Base-by-base conservation (phyloP, 805 yeast species). In the Myxozyma vanderwaltii region DNA sequence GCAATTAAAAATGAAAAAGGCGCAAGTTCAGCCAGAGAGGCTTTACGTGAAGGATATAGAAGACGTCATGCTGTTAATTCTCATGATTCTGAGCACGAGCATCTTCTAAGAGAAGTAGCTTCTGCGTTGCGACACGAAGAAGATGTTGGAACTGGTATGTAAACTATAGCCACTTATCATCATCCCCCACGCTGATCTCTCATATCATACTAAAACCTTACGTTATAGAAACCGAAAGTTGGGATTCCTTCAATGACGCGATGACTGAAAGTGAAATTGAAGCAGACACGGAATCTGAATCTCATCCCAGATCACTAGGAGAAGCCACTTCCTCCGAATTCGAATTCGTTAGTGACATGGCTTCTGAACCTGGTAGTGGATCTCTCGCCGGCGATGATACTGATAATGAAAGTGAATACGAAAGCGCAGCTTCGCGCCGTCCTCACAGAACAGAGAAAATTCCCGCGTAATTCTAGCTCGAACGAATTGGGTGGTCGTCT, bases 301-400 rank as follows among this genome's bases (percentile, higher is more conserved):
- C 50, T 13, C n/a, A n/a, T n/a, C 21, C 51, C 2, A 23, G 27
- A 15, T 23, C 51, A 13, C 31, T n/a, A 10, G 43, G 27, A 17
- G 43, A 36, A 4, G 21, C 31, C 43, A 23, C 41, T 4, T 10
- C 31, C 3, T 35, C 43, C 12, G 53, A 49, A 7, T 49, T 49
- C n/a, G 53, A 49, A 2, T 49, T 49, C 26, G 36, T 49, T 17
- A 49, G 45, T 36, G 53, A 49, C 38, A 38, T 27, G 13, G 41
- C 2, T 21, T n/a, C 41, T n/a, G 43, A 33, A 3, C n/a, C 8
- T 4, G 26, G 31, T n/a, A 49, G 45, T 10, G 53, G 36, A n/a
- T 27, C 33, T 13, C 24, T 39, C 6, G 45, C 53, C 6, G 53
- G 26, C n/a, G 53, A 38, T 19, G 53, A 39, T 38, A 24, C 24